Conservation (phyloP, 1,284 basidiomycete species). For the Cryptococcus sp. region DNA sequence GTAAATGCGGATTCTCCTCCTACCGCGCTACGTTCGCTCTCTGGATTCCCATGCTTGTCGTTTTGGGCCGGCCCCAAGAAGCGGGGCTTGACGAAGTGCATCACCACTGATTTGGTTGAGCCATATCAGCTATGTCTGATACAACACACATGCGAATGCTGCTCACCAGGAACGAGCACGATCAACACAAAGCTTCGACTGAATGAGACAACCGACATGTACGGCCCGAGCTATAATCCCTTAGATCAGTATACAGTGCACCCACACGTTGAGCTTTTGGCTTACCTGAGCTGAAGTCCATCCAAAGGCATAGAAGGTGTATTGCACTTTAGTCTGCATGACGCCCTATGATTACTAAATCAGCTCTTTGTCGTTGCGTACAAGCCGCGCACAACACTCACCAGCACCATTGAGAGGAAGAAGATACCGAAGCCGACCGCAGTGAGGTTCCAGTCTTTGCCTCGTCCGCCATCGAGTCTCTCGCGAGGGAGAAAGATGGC, state of each 20-base stretch:
- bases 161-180: slow-evolving; percentile 62
- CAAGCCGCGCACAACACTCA: slow-evolving; percentile 44
- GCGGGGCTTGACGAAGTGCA: slow-evolving; percentile 47
- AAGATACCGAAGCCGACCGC: slow-evolving; percentile 63
- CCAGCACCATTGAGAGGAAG: slow-evolving; percentile 61
- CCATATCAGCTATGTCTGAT: not conserved
- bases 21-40: not conserved
- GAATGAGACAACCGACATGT: slow-evolving; percentile 64
- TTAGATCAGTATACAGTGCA: not conserved
- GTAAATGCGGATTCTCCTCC: slow-evolving; percentile 5
- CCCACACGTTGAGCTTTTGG: slow-evolving; percentile 8
- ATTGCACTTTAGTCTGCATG: slow-evolving; percentile 68
- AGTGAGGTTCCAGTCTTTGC: slow-evolving; percentile 70
- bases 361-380: too few species aligned
- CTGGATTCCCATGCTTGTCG: not conserved
- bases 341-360: slow-evolving; percentile 59
- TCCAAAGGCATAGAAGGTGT: slow-evolving; percentile 64
- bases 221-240: slow-evolving; percentile 69
- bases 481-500: slow-evolving; percentile 63
- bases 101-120: slow-evolving; percentile 31
- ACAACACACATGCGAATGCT: not conserved
- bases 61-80: slow-evolving; percentile 9
- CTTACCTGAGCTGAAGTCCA: slow-evolving; percentile 73
- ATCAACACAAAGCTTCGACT: slow-evolving; percentile 65
- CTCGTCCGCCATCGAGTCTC: slow-evolving; percentile 52